Conservation (phyloP, 1,284 basidiomycete species). For the Meira nashicola region DNA sequence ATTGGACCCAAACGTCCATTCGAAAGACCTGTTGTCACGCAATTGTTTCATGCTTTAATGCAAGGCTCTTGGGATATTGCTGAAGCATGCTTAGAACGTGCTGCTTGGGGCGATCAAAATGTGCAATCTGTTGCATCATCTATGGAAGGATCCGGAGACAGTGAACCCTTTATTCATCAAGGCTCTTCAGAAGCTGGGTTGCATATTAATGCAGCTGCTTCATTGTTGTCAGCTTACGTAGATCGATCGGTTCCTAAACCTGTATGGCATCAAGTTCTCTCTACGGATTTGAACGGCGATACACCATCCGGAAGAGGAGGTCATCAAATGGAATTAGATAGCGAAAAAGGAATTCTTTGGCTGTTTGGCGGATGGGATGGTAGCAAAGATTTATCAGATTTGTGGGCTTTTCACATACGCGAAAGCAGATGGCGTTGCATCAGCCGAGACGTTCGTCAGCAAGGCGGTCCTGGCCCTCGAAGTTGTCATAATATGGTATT, state of each 20-base stretch:
- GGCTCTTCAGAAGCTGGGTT: not conserved
- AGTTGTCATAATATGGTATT: constrained; percentile 80
- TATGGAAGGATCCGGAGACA: not conserved
- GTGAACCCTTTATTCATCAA: too few relatives aligned
- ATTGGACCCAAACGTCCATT: constrained; percentile 54
- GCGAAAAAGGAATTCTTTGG: constrained; percentile 64
- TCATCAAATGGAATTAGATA: constrained; percentile 75
- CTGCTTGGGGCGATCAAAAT: constrained; percentile 27
- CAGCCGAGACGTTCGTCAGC: constrained; percentile 60
- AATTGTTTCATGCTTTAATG: constrained; percentile 65
- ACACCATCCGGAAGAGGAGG: constrained; percentile 61
- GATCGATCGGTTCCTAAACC: constrained; percentile 28
- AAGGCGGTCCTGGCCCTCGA: constrained; percentile 65
- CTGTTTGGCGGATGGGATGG: constrained; percentile 78
- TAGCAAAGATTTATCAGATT: constrained; percentile 64
- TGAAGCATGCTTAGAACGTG: constrained; percentile 55
- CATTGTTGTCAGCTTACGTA: constrained; percentile 39
- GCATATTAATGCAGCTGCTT: not conserved
- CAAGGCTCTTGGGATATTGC: constrained; percentile 64
- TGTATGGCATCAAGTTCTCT: constrained; percentile 28
- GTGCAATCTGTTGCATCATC: not conserved
- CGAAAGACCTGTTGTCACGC: constrained; percentile 68
- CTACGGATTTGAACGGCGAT: constrained; percentile 13
- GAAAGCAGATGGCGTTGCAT: constrained; percentile 65
- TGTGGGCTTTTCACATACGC: constrained; percentile 69